Base-by-base conservation (phyloP, 345 rosid species). In the Lepidium aucheri region DNA sequence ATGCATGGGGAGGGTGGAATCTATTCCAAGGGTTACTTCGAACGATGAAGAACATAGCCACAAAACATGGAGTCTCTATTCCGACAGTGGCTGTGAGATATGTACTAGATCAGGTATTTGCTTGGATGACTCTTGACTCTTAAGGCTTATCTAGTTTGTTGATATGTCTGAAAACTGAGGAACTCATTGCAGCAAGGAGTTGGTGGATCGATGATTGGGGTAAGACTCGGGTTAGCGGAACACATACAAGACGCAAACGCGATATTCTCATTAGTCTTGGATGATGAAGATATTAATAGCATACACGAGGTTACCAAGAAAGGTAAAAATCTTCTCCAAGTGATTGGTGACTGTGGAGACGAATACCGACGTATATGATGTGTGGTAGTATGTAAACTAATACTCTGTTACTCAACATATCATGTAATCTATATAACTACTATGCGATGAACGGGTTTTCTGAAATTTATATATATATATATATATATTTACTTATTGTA, bases 1-100 rank as follows among this genome's bases (percentile, higher is more conserved):
- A 92, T 83, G 91, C 95, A 13, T 89, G 96, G 98, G 98, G 98
- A 87, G 98, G 95, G 40, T 92, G 98, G 98, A 73, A 79, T 77
- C 85, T 70, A 16, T 92, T 92, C 75, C 98, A 92, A 85, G 78
- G 59, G 62, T 72, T n/a, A 70, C 89, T 89, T 63, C 75, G 76
- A 76, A 84, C 88, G 3, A 84, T 89, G 24, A 92, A 89, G 63
- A 72, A 38, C 95, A n/a, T n/a, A n/a, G n/a, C n/a, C 42, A 22
- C 84, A 41, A 92, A 87, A 76, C 98, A 92, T 53, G 91, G 93
- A 30, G 93, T 87, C 70, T 82, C 91, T 36, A 92, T 92, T 53
- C 88, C 98, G 4, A 79, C 89, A 20, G 96, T 92, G 36, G 98
- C 98, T 43, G 95, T 89, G 63, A 87, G 80, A 77, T 92, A 84